phyloP scores from a whole-genome alignment of 2,329 filamentous ascomycete species.

The Exophiala mesophila region DNA sequence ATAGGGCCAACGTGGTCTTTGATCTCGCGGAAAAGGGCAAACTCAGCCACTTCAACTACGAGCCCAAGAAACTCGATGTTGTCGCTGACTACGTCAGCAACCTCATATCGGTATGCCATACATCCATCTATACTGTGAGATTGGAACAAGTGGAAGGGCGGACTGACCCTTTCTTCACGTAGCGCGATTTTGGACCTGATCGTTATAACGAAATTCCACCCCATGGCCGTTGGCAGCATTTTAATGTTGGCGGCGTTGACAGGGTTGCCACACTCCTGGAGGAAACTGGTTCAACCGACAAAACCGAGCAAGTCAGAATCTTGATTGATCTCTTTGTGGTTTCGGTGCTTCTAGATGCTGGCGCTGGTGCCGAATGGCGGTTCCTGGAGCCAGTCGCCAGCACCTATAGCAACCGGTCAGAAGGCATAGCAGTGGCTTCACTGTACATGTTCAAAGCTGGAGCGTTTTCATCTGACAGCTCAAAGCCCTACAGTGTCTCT shows the following conservation, averaged over 20 bases:
- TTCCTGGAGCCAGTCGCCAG: conserved; percentile 91
- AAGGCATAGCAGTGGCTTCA: conserved; percentile 74
- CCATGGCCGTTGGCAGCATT: conserved; percentile 66
- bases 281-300: conserved; percentile 54
- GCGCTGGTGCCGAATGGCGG: conserved; percentile 83
- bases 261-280: conserved; percentile 45
- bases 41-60: no score
- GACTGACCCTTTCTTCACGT: no score
- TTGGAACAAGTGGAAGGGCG: no score
- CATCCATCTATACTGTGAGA: no score
- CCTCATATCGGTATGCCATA: no score
- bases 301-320: conserved; percentile 52
- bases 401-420: conserved; percentile 74
- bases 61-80: no score
- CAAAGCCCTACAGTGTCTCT: no score
- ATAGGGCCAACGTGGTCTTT: no score
- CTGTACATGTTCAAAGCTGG: conserved; percentile 69
- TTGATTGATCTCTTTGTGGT: conserved; percentile 60
- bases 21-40: no score
- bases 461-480: no score
- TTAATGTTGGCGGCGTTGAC: conserved; percentile 52
- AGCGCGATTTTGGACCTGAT: conserved; percentile 67
- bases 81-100: no score
- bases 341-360: conserved; percentile 60
- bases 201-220: conserved; percentile 72